Evolutionary conservation across 1,139 yeast species (phyloP).

Genomic region (Waltiozyma solani): DNA sequence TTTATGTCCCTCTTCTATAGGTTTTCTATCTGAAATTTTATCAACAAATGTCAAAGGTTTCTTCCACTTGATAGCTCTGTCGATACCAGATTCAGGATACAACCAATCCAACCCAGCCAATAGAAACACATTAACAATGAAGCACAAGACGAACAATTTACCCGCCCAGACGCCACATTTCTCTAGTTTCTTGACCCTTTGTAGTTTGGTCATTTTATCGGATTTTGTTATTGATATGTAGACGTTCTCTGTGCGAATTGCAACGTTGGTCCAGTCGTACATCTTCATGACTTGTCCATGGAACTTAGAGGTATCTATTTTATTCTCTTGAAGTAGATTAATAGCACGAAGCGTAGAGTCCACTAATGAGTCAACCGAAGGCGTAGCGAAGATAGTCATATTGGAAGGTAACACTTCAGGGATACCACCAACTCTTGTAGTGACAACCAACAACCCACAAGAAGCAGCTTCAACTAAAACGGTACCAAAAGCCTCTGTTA

Average conservation of each 20-base stretch:
- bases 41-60: no score
- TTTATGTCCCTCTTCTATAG: no score
- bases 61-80: constrained; percentile 34
- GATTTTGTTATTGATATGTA: constrained; percentile 43
- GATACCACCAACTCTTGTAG: constrained; percentile 95
- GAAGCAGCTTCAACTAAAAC: constrained; percentile 97
- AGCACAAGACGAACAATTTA: constrained; percentile 42
- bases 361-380: constrained; percentile 73
- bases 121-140: constrained; percentile 51
- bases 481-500: constrained; percentile 97
- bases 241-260: constrained; percentile 74
- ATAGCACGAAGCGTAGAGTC: constrained; percentile 63
- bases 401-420: constrained; percentile 92
- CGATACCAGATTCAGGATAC: constrained; percentile 62
- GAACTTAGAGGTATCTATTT: constrained; percentile 63
- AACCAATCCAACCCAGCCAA: constrained; percentile 54
- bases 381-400: constrained; percentile 89
- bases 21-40: no score
- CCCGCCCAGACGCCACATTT: constrained; percentile 59
- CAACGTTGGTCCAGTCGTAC: constrained; percentile 94
- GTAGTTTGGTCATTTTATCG: constrained; percentile 36
- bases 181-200: constrained; percentile 43
- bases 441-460: constrained; percentile 88
- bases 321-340: constrained; percentile 39
- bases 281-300: constrained; percentile 70